Conservation (phyloP, 345 rosid species). For the Populus pruinosa region DNA sequence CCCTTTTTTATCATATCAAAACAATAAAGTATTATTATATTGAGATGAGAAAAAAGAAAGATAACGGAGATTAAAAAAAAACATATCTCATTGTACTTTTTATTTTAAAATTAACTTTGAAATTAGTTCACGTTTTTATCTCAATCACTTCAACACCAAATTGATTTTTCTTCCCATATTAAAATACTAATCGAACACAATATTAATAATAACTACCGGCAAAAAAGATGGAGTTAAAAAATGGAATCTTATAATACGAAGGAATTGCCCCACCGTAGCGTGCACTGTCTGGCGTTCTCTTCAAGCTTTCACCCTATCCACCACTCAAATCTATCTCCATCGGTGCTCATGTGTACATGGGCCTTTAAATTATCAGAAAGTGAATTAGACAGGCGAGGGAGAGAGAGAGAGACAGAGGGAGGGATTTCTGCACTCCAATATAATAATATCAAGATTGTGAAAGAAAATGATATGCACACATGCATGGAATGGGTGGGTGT, state of each 20-base stretch:
- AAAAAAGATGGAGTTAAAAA: neutral
- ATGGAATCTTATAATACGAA: neutral
- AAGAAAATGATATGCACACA: neutral
- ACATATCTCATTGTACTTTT: too few species aligned
- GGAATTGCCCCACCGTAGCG: constrained; percentile 14
- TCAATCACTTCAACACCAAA: too few species aligned
- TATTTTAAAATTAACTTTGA: too few species aligned
- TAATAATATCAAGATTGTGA: neutral
- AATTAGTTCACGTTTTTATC: too few species aligned
- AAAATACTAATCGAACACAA: too few species aligned
- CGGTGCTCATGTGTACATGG: neutral
- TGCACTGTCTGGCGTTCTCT: constrained; percentile 12
- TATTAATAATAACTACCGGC: too few species aligned
- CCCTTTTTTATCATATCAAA: too few species aligned
- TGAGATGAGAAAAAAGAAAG: too few species aligned
- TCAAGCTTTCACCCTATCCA: constrained; percentile 14
- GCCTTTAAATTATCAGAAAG: neutral
- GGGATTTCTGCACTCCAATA: neutral
- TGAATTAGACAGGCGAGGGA: neutral
- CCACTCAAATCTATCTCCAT: neutral
- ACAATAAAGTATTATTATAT: too few species aligned
- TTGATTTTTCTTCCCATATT: too few species aligned
- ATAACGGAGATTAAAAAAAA: too few species aligned
- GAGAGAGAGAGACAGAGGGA: too few species aligned
- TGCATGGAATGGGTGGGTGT: constrained; percentile 16